Evolutionary conservation across 305 asterid species (phyloP).

Genomic region (Fraxinus platypoda): DNA sequence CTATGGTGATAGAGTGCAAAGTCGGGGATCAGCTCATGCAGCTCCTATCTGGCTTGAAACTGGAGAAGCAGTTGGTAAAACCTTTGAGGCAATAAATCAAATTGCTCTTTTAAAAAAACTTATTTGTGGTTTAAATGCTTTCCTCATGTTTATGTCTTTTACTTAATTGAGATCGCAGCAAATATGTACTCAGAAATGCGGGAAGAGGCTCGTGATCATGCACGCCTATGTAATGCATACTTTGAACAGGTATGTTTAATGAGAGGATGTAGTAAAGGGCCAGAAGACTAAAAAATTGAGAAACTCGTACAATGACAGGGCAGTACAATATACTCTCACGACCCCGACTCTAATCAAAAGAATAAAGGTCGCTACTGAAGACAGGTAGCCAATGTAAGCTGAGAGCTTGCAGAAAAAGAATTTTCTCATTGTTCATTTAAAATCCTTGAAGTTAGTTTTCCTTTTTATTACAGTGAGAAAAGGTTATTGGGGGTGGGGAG

Average conservation of each 20-base stretch:
- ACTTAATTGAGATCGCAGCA: conserved; percentile 66
- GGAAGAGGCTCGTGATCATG: conserved; percentile 89
- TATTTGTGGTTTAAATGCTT: conserved; percentile 21
- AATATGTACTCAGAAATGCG: conserved; percentile 68
- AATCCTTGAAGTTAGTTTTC: neutral
- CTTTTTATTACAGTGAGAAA: neutral
- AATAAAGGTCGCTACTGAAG: neutral
- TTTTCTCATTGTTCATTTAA: neutral
- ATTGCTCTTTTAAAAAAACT: conserved; percentile 16
- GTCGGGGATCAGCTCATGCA: conserved; percentile 45
- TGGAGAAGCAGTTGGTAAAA: conserved; percentile 63
- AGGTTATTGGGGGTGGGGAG: neutral
- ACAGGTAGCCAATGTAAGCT: neutral
- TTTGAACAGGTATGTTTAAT: conserved; percentile 71
- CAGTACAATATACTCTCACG: neutral
- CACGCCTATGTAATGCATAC: conserved; percentile 73
- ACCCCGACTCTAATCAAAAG: neutral
- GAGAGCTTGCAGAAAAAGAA: neutral
- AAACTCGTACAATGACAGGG: neutral
- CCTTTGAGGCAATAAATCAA: conserved; percentile 23
- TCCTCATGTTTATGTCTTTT: conserved; percentile 37
- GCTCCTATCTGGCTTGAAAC: conserved; percentile 71
- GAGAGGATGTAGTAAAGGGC: conserved; percentile 11
- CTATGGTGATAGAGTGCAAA: conserved; percentile 50
- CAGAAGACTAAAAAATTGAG: neutral